Conservation (phyloP, 2,329 filamentous ascomycete species). For the Dactylellina sp. region DNA sequence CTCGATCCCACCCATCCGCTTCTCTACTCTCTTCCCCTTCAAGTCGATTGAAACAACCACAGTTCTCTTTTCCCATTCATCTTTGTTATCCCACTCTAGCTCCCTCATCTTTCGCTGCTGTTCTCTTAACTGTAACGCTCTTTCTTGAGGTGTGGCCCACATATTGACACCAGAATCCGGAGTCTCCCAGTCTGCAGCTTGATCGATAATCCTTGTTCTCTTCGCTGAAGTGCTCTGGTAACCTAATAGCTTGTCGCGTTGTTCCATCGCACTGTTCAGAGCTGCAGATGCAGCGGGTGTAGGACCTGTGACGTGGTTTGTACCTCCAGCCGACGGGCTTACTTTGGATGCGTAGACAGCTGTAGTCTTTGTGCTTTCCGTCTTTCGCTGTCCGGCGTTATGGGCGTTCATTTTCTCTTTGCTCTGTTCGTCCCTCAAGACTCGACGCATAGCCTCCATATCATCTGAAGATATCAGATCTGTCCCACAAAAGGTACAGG, state of each 20-base stretch:
- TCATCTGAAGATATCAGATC: slow-evolving; percentile 79
- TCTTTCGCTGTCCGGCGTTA: slow-evolving; percentile 74
- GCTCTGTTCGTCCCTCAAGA: slow-evolving; percentile 85
- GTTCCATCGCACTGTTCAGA: slow-evolving; percentile 75
- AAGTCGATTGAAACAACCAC: slow-evolving; percentile 88
- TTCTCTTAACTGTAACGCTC: slow-evolving; percentile 82
- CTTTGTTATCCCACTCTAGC: slow-evolving; percentile 84
- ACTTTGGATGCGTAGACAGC: slow-evolving; percentile 46
- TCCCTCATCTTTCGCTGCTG: slow-evolving; percentile 86
- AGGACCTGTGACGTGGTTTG: slow-evolving; percentile 49
- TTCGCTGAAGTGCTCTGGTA: slow-evolving; percentile 89
- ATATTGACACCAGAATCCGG: slow-evolving; percentile 74
- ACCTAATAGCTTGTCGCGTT: slow-evolving; percentile 81
- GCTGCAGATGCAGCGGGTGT: slow-evolving; percentile 63
- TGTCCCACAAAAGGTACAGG: slow-evolving; percentile 88
- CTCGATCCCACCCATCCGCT: slow-evolving; percentile 73
- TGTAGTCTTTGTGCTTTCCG: slow-evolving; percentile 67
- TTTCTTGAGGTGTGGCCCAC: slow-evolving; percentile 86
- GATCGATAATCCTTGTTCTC: slow-evolving; percentile 85
- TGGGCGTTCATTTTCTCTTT: slow-evolving; percentile 86
- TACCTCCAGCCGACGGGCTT: slow-evolving; percentile 62
- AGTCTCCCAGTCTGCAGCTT: slow-evolving; percentile 80
- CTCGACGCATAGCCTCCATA: slow-evolving; percentile 84
- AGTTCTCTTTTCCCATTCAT: slow-evolving; percentile 88
- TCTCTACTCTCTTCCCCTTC: slow-evolving; percentile 79